A percentile compares a stretch with the other conserved stretches of the same genome.
phyloP scores from a whole-genome alignment of 1,284 basidiomycete species.

The Trichosporon inkin region DNA sequence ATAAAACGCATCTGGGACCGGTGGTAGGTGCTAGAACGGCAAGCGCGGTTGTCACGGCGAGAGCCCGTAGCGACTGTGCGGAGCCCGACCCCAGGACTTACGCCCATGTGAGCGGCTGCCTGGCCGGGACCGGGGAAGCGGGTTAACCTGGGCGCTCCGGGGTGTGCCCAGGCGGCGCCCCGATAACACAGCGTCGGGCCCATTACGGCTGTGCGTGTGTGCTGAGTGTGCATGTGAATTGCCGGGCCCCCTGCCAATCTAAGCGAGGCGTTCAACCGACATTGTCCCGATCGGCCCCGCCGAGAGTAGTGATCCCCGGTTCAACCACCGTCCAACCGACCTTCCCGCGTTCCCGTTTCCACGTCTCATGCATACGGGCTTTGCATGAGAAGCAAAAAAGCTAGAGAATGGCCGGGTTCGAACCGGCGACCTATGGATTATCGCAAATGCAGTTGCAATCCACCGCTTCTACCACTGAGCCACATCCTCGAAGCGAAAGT shows the following conservation, averaged over 20 bases:
- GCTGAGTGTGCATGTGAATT: no score
- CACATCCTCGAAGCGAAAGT: not conserved
- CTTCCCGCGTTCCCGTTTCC: no score
- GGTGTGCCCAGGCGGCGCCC: not conserved
- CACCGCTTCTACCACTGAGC: slow-evolving; percentile 7
- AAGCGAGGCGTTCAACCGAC: not conserved
- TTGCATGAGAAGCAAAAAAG: no score
- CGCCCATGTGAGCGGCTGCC: no score
- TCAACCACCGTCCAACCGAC: not conserved
- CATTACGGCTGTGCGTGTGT: no score
- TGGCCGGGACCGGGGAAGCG: no score
- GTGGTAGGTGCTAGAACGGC: not conserved
- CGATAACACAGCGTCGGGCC: not conserved
- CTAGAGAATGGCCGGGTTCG: slow-evolving; percentile 5
- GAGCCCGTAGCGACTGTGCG: not conserved
- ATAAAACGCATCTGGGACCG: not conserved
- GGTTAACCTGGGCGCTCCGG: no score
- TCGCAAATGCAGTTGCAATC: slow-evolving; percentile 1
- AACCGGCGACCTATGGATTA: slow-evolving; percentile 5
- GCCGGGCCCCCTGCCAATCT: not conserved
- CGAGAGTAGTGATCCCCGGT: not conserved
- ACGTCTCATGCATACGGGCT: no score
- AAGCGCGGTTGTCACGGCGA: not conserved
- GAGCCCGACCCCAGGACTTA: no score
- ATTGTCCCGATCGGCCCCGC: not conserved